phyloP scores from a whole-genome alignment of 2,329 filamentous ascomycete species.

The Xenoacremonium recifei region DNA sequence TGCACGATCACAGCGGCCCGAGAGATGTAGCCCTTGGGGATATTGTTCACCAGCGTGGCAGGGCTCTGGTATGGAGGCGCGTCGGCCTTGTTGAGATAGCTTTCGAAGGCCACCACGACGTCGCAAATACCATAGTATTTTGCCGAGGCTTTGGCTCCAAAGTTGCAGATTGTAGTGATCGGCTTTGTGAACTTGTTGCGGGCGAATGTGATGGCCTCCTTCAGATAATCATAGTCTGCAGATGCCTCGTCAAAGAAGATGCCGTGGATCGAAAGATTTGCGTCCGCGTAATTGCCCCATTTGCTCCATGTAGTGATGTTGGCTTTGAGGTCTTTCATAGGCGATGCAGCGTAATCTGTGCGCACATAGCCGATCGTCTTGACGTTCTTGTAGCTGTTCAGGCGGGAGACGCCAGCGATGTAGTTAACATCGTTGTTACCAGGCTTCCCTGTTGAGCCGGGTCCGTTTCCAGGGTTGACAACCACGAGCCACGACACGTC shows the following conservation, averaged over 20 bases:
- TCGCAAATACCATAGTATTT: constrained; percentile 23
- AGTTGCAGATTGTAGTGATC: constrained; percentile 22
- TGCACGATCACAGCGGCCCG: constrained; percentile 18
- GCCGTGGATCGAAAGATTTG: constrained; percentile 18
- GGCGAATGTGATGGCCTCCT: constrained; percentile 12
- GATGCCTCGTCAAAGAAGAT: constrained; percentile 22
- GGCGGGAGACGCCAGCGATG: constrained; percentile 18
- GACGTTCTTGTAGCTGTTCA: constrained; percentile 19
- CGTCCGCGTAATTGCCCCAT: constrained; percentile 13
- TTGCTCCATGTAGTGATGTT: constrained; percentile 18
- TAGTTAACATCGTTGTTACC: constrained; percentile 20
- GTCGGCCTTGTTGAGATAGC: constrained; percentile 18
- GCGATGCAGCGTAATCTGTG: constrained; percentile 14
- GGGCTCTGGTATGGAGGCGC: constrained; percentile 15
- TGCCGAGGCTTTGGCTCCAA: constrained; percentile 11
- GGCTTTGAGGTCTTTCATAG: constrained; percentile 17
- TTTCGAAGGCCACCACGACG: constrained; percentile 23
- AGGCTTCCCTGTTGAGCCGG: constrained; percentile 15
- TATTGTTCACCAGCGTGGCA: constrained; percentile 14
- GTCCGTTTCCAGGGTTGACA: constrained; percentile 20
- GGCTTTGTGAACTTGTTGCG: constrained; percentile 4
- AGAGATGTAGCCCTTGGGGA: constrained; percentile 5
- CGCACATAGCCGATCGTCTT: constrained; percentile 23
- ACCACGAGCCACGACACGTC: constrained; percentile 16
- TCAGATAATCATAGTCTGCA: constrained; percentile 15